Evolutionary conservation across 2,329 filamentous ascomycete genomes (phyloP), one percentile per base, ranked within the genome.

Genomic region (Fusarium sp.): DNA sequence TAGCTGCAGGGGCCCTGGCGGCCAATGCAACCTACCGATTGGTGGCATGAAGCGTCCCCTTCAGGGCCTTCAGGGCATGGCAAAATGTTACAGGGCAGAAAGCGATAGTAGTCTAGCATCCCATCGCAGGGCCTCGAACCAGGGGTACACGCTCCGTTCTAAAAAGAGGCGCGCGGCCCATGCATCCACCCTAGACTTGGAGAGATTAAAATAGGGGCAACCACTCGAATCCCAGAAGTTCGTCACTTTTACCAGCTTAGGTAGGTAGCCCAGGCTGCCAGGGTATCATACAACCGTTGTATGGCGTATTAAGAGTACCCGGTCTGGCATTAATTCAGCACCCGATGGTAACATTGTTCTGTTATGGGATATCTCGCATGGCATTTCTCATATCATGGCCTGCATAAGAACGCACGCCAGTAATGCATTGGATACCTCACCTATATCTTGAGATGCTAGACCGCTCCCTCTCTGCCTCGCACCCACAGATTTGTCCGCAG

Each of bases 11-110:
- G 71, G 53, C 47, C 49, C 53, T 40, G 42, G 49, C 36, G 39
- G 40, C 50, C 54, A 58, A 65, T 65, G 47, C 57, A 53, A 59
- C 55, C 54, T 55, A 47, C 59, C 62, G 61, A 74, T 74, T 74
- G 72, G 72, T 74, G 71, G 72, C 63, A 70, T 65, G 62, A 40
- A 57, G 50, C 53, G 24, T 43, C 46, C 53, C 53, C 44, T 51
- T 47, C 61, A 57, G 62, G 55, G 39, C 39, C 50, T 40, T 56
- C 52, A 54, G 44, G 50, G 34, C 55, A 57, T 50, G 33, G 28
- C 38, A 46, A 51, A 57, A 22, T 49, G 21, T 53, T 63, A 51
- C 57, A 69, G 67, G 57, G 34, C 60, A 65, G 21, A n/a, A 22
- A 39, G 22, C 42, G 15, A 44, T 26, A 45, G 28, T 59, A 36